Conservation (phyloP, 164 flowering plant species). For the Warburgia ugandensis region DNA sequence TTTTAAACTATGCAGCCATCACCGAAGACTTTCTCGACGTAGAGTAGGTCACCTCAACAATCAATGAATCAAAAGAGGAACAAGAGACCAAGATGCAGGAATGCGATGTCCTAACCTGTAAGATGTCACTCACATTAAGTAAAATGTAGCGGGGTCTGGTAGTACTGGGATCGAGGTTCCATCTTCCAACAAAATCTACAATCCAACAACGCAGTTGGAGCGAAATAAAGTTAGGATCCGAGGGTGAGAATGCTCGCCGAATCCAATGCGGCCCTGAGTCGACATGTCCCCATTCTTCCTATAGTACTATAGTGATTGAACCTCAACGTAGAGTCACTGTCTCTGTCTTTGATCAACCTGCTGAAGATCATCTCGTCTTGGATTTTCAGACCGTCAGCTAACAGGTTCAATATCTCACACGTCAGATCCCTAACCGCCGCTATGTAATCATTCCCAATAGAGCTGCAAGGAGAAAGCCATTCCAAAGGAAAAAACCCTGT, state of each 20-base stretch:
- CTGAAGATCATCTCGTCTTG: slow-evolving; percentile 39
- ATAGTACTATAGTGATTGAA: slow-evolving; percentile 48
- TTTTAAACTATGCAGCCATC: too few relatives aligned
- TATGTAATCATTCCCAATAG: slow-evolving; percentile 42
- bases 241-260: background rate
- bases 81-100: too few relatives aligned
- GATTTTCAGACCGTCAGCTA: slow-evolving; percentile 48
- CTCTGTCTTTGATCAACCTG: slow-evolving; percentile 39
- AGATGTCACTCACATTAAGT: background rate
- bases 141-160: background rate
- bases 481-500: background rate
- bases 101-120: slow-evolving; percentile 5
- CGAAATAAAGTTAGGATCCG: background rate
- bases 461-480: slow-evolving; percentile 20
- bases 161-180: background rate
- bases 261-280: slow-evolving; percentile 1
- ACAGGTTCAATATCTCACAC: slow-evolving; percentile 49
- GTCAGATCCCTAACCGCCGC: slow-evolving; percentile 33
- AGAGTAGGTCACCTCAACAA: too few relatives aligned
- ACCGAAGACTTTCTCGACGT: too few relatives aligned
- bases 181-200: slow-evolving; percentile 1
- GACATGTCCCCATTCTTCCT: background rate
- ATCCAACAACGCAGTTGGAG: background rate
- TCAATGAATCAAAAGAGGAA: too few relatives aligned
- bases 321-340: slow-evolving; percentile 62